phyloP scores from a whole-genome alignment of 352 stramenopile species.

The Phytophthora hybrid region DNA sequence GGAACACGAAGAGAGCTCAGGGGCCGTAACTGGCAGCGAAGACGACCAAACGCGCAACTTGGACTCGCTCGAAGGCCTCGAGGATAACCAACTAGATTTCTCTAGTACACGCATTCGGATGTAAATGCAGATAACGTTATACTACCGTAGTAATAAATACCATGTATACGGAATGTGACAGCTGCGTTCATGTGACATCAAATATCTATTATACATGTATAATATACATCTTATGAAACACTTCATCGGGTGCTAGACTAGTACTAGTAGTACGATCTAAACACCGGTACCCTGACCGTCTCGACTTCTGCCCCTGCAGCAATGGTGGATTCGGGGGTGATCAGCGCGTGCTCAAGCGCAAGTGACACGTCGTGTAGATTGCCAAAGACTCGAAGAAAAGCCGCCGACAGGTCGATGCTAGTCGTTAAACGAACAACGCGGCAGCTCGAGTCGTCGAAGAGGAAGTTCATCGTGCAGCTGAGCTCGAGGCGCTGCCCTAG shows the following conservation, averaged over 20 bases:
- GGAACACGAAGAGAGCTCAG: slow-evolving; percentile 14
- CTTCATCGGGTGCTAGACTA: not conserved
- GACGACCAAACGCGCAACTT: slow-evolving; percentile 20
- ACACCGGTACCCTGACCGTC: not conserved
- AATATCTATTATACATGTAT: too few species aligned
- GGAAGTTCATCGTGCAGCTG: slow-evolving; percentile 17
- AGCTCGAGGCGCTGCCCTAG: slow-evolving; percentile 11
- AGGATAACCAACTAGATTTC: slow-evolving; percentile 17
- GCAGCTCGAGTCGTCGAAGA: slow-evolving; percentile 18
- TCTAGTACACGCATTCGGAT: slow-evolving; percentile 32
- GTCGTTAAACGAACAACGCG: slow-evolving; percentile 21
- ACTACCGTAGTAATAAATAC: too few species aligned
- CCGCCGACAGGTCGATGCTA: slow-evolving; percentile 6
- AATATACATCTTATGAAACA: too few species aligned
- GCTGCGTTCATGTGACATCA: too few species aligned
- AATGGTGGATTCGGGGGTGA: slow-evolving; percentile 16
- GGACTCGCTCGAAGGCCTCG: slow-evolving; percentile 17
- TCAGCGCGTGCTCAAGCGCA: slow-evolving; percentile 16
- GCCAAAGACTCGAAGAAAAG: slow-evolving; percentile 16
- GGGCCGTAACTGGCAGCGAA: slow-evolving; percentile 12
- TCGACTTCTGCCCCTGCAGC: not conserved
- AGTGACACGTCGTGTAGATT: slow-evolving; percentile 10
- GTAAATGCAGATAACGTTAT: slow-evolving; percentile 1
- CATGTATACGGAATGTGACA: not conserved
- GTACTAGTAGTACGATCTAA: too few species aligned